Base-by-base conservation (phyloP, 2,329 filamentous ascomycete genomes). In the Phyllosticta paracitricarpa region DNA sequence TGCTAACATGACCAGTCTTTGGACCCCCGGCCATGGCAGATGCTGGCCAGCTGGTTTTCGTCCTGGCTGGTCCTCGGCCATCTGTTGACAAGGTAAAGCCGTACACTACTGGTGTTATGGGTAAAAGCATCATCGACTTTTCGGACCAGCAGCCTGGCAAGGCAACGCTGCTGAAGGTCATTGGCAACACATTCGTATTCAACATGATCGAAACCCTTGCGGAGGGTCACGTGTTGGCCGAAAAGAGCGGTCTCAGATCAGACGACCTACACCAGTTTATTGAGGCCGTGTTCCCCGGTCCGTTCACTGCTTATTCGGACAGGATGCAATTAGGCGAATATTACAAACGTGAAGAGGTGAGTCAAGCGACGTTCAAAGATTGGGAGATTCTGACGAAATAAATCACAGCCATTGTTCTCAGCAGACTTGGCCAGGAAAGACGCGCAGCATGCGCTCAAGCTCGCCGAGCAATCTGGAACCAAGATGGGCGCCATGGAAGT, bases 391-490 rank as follows among this genome's bases (percentile, higher is more conserved):
- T 61, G 26, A 56, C 26, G 28, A 19, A 26, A 54, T 17, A 4
- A 17, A 17, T 62, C 5, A 51, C 54, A 82, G 70, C 91, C 91
- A n/a, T 77, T 94, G 8, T 96, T 96, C 72, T 84, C 84, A 3
- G 89, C 93, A 0, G 87, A 94, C 71, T 77, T 96, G 63, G 91
- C 91, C 5, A 79, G 87, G 64, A 96, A 96, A 72, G 92, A 96
- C 76, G 83, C 86, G 1, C 76, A 85, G 1, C 91, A 96, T 78
- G 89, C 89, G 4, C 77, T 85, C 70, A 78, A 76, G 60, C 69
- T 96, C 62, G 91, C 89, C 0, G 77, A 83, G 63, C 75, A 75
- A 25, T 80, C 78, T 5, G 90, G 89, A 0, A 79, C 82, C 53
- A 81, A 79, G 62, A 73, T 96, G 73, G 81, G 78, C 63, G 86